Percentiles rank a stretch among this genome's conserved stretches.
Conservation (phyloP, 1,284 basidiomycete species). For the Sporisorium scitamineum region DNA sequence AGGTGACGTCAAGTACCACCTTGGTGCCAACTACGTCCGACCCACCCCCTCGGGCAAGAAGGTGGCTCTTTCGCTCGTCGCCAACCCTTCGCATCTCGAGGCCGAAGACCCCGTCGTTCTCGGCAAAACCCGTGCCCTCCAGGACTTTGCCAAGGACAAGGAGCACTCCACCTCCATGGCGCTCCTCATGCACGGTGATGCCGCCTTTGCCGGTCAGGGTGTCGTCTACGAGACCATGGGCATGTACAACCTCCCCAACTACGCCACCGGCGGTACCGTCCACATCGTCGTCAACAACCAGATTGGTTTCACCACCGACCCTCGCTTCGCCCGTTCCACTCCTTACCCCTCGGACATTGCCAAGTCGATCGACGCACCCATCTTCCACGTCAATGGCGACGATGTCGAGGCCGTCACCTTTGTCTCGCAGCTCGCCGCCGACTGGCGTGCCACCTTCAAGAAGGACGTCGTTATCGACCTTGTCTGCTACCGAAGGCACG, state of each 20-base stretch:
- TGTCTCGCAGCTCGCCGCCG: constrained; percentile 96
- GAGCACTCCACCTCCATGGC: constrained; percentile 75
- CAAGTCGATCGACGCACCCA: constrained; percentile 97
- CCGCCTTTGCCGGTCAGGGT: constrained; percentile 98
- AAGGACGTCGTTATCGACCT: constrained; percentile 99
- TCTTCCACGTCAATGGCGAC: constrained; percentile 99
- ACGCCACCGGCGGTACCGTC: constrained; percentile 97
- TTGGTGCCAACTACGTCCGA: constrained; percentile 98
- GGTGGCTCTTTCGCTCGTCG: constrained; percentile 95
- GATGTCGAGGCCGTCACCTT: constrained; percentile 95
- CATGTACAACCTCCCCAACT: constrained; percentile 93
- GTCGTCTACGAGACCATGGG: constrained; percentile 99
- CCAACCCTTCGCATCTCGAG: constrained; percentile 98
- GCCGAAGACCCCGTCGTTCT: constrained; percentile 97
- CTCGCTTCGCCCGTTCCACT: constrained; percentile 95
- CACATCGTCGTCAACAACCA: constrained; percentile 99
- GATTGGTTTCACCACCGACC: constrained; percentile 99
- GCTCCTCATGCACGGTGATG: constrained; percentile 96
- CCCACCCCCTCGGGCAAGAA: constrained; percentile 98
- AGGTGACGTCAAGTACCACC: constrained; percentile 98
- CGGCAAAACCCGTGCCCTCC: constrained; percentile 95
- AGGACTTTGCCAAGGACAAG: constrained; percentile 93
- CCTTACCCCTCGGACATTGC: constrained; percentile 99
- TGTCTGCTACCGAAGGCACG: constrained; percentile 97
- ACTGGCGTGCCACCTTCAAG: constrained; percentile 98